These are phyloP conservation scores for Astrothelium macrocarpum DNA, from an alignment of 495 filamentous ascomycete species.

Conservation along the genomic window DNA sequence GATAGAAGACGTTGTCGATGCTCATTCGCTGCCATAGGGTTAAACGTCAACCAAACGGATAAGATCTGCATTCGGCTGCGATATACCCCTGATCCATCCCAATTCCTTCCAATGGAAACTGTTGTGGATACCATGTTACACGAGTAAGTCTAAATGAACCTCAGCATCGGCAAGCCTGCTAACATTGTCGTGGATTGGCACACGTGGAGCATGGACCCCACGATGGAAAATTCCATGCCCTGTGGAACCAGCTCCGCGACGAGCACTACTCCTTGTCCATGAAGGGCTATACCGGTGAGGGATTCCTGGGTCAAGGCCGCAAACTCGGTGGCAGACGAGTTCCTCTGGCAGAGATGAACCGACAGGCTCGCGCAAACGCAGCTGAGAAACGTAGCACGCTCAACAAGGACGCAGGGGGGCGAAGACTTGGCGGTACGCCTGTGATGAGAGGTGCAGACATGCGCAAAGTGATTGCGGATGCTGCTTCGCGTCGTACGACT, in stretches of 20 bases:
- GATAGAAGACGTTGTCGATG: not conserved
- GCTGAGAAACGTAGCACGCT: constrained; percentile 62
- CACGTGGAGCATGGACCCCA: constrained; percentile 82
- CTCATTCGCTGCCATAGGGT: constrained; percentile 34
- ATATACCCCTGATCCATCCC: constrained; percentile 59
- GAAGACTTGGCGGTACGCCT: constrained; percentile 61
- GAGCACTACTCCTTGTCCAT: constrained; percentile 64
- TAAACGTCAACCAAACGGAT: constrained; percentile 68
- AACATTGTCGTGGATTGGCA: constrained; percentile 43
- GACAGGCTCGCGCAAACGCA: constrained; percentile 56
- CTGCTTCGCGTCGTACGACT: constrained; percentile 57
- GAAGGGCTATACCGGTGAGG: constrained; percentile 88
- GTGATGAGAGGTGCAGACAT: constrained; percentile 58
- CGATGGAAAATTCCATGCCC: constrained; percentile 66
- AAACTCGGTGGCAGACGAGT: constrained; percentile 60
- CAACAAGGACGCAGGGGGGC: constrained; percentile 52
- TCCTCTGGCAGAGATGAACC: constrained; percentile 63
- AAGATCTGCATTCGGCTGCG: constrained; percentile 79
- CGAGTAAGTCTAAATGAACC: constrained; percentile 45
- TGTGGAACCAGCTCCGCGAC: constrained; percentile 82
- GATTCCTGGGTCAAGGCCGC: constrained; percentile 68
- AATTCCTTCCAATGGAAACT: constrained; percentile 73
- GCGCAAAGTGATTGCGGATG: constrained; percentile 62
- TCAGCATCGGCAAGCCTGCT: not conserved
- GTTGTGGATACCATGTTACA: constrained; percentile 91